These are phyloP conservation scores for Solanum sejunctum DNA, from an alignment of 257 asterid species.

Conservation along the genomic window DNA sequence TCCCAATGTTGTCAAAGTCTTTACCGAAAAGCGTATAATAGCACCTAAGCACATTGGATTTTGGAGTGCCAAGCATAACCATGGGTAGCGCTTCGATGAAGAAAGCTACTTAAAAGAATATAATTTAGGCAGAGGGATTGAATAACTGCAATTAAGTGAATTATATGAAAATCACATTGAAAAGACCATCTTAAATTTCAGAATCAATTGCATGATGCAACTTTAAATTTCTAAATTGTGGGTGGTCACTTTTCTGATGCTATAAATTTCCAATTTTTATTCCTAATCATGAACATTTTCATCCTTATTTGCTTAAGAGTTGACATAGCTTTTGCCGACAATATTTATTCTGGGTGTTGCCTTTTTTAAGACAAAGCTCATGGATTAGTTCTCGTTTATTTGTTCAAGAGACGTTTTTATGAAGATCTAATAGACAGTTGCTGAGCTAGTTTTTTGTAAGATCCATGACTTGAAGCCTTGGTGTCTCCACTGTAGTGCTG, in stretches of 20 bases:
- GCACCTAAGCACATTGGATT: background rate
- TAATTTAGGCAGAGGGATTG: background rate
- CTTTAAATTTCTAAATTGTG: background rate
- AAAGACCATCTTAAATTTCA: background rate
- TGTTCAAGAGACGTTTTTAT: background rate
- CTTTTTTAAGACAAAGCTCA: background rate
- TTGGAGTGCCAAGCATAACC: background rate
- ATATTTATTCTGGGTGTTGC: background rate
- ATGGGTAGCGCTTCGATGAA: background rate
- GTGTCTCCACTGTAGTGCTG: background rate
- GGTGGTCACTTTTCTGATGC: background rate
- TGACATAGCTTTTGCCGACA: background rate
- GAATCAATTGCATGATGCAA: background rate
- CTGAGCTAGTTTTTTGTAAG: background rate
- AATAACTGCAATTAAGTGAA: background rate
- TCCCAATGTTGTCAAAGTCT: background rate
- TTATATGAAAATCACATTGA: background rate
- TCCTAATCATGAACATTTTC: background rate
- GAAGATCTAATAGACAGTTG: background rate
- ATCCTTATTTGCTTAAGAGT: background rate
- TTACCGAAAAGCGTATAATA: background rate
- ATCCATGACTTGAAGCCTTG: background rate
- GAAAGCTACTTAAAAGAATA: background rate
- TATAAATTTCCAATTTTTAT: background rate
- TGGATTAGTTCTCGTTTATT: background rate